A percentile compares a stretch with the other conserved stretches of the same genome.
phyloP scores from a whole-genome alignment of 305 asterid species.

The Fraxinus xanthoxyloides region DNA sequence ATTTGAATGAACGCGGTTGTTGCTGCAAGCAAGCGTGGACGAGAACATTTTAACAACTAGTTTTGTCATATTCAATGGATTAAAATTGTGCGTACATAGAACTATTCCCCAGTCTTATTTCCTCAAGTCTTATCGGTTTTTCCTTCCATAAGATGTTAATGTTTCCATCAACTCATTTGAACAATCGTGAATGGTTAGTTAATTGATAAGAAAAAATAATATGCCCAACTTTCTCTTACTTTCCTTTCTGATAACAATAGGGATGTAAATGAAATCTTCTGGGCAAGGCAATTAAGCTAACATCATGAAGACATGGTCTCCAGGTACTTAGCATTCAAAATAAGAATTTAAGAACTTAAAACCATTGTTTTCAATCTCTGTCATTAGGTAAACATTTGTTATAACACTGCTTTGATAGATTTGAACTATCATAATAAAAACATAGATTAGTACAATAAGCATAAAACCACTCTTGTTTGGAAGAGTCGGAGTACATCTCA shows the following conservation, averaged over 20 bases:
- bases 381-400: too few relatives aligned
- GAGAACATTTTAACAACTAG: constrained; percentile 60
- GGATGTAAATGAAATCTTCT: background rate
- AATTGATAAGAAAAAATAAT: too few relatives aligned
- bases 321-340: background rate
- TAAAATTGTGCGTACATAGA: background rate
- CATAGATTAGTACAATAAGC: too few relatives aligned
- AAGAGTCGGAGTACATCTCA: too few relatives aligned
- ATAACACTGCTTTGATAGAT: too few relatives aligned
- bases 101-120: background rate
- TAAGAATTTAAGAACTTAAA: too few relatives aligned
- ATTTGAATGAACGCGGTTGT: constrained; percentile 86
- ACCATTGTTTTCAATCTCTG: too few relatives aligned
- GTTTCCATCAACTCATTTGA: background rate
- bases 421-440: too few relatives aligned
- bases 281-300: background rate
- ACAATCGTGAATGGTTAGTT: background rate
- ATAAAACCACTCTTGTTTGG: too few relatives aligned
- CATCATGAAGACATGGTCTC: background rate
- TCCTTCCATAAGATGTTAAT: background rate
- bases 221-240: too few relatives aligned
- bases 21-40: constrained; percentile 95
- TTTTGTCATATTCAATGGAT: background rate
- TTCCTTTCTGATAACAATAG: background rate
- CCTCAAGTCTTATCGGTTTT: background rate